Conservation (phyloP, 352 stramenopile species). For the Globisporangium ultimum region DNA sequence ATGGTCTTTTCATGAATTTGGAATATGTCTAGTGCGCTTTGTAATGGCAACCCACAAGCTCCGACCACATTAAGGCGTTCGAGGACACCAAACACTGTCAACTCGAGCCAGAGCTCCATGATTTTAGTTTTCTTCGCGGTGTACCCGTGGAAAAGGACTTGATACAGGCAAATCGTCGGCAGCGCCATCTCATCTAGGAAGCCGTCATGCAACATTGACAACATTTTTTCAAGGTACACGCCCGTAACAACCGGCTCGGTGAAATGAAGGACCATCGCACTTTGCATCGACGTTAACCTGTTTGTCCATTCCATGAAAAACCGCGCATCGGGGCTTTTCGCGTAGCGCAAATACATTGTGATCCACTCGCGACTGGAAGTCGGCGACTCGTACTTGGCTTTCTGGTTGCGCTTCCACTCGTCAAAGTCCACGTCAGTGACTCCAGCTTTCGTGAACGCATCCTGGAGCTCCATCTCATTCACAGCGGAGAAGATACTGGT, state of each 20-base stretch:
- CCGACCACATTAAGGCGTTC: conserved; percentile 39
- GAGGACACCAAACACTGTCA: conserved; percentile 42
- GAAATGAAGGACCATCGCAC: conserved; percentile 18
- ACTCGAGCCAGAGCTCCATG: conserved; percentile 53
- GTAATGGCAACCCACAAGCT: conserved; percentile 37
- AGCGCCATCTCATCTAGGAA: conserved; percentile 32
- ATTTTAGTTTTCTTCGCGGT: conserved; percentile 24
- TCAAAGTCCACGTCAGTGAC: conserved; percentile 39
- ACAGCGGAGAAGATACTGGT: conserved; percentile 35
- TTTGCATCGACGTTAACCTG: conserved; percentile 22
- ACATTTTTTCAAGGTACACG: conserved; percentile 42
- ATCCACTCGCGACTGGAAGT: conserved; percentile 35
- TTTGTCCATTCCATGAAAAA: conserved; percentile 53
- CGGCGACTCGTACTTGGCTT: conserved; percentile 21
- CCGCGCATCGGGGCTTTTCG: conserved; percentile 28
- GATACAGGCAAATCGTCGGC: conserved; percentile 44
- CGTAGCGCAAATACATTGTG: conserved; percentile 42
- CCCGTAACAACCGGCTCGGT: conserved; percentile 48
- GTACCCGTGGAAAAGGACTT: conserved; percentile 43
- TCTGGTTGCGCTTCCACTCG: conserved; percentile 43
- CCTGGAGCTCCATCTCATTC: conserved; percentile 43
- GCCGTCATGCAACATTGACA: conserved; percentile 31
- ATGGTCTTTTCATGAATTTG: conserved; percentile 32
- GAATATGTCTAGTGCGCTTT: conserved; percentile 52
- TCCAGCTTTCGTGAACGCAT: conserved; percentile 24